Base-by-base conservation (phyloP, 805 yeast genomes). In the Ogataea trehaloabstinens region DNA sequence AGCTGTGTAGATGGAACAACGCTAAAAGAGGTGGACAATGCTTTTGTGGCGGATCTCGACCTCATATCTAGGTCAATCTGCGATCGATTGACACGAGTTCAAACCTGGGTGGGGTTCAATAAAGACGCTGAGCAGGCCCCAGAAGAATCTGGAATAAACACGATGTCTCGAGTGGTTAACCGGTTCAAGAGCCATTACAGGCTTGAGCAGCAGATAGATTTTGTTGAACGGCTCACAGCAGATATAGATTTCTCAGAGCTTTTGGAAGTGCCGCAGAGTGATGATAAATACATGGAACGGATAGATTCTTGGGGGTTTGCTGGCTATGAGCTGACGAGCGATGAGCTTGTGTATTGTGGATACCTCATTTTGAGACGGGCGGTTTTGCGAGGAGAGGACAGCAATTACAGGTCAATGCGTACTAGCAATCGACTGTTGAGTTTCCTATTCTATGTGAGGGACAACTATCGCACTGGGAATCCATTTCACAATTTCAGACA, bases 401-500 rank as follows among this genome's bases (percentile, higher is more conserved):
- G 34, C 31, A 10, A 17, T 15, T 17, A 28, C 12, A 16, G 32
- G 18, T 6, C 34, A 31, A 5, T 22, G 13, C 5, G 24, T 27
- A 22, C 36, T 20, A 35, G 44, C 21, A 76, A 77, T 54, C 67
- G 71, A 42, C 64, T 88, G 19, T 61, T 79, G 30, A 70, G 75
- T 16, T 72, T 90, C 48, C 61, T 88, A 17, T 74, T 82, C 48
- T 74, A 80, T 49, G 71, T 86, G 6, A 74, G 96, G 44, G 84
- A 85, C 49, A 76, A 87, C 31, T 93, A 93, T 62, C 81, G 84
- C 53, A 77, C 79, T 50, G 86, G 88, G 8, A 90, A 90, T 59
- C 87, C 91, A 13, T 93, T 91, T 68, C 99, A 93, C 67, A 90
- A 91, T 63, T 93, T 90, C 58, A 76, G 95, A 50, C 99, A 93